Percentiles rank a stretch among this genome's conserved stretches.
Conservation (phyloP, 768 basidiomycete genomes). For the Terana coerulea region DNA sequence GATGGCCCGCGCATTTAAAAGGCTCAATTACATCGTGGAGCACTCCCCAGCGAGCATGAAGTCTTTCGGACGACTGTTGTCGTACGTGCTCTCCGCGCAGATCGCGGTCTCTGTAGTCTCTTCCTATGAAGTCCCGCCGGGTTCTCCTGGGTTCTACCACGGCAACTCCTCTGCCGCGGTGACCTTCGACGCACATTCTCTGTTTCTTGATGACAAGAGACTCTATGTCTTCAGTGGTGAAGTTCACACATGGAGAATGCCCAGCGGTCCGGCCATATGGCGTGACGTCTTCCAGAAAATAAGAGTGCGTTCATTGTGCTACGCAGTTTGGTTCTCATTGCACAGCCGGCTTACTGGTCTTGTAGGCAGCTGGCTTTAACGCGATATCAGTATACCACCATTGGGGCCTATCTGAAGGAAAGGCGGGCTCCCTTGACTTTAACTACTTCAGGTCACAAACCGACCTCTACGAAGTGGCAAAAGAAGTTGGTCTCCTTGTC, state of each 20-base stretch:
- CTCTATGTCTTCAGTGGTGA: slow-evolving; percentile 22
- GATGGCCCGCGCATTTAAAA: background rate
- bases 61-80: background rate
- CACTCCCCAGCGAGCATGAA: slow-evolving; percentile 5
- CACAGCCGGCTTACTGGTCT: too few relatives aligned
- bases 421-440: slow-evolving; percentile 16
- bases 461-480: slow-evolving; percentile 19
- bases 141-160: slow-evolving; percentile 24
- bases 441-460: slow-evolving; percentile 16
- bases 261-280: slow-evolving; percentile 18
- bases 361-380: slow-evolving; percentile 23
- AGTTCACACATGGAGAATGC: slow-evolving; percentile 22
- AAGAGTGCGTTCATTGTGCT: slow-evolving; percentile 12
- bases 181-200: slow-evolving; percentile 21
- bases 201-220: slow-evolving; percentile 22
- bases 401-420: slow-evolving; percentile 19
- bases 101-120: slow-evolving; percentile 1
- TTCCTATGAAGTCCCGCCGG: slow-evolving; percentile 18
- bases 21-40: background rate
- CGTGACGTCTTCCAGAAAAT: slow-evolving; percentile 23
- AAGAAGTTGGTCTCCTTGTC: slow-evolving; percentile 22
- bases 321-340: background rate
- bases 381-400: slow-evolving; percentile 20
- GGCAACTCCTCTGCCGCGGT: slow-evolving; percentile 24
- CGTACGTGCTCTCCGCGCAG: slow-evolving; percentile 4